Evolutionary conservation across 2,329 filamentous ascomycete species (phyloP).

Genomic region (Penicillium sp.): DNA sequence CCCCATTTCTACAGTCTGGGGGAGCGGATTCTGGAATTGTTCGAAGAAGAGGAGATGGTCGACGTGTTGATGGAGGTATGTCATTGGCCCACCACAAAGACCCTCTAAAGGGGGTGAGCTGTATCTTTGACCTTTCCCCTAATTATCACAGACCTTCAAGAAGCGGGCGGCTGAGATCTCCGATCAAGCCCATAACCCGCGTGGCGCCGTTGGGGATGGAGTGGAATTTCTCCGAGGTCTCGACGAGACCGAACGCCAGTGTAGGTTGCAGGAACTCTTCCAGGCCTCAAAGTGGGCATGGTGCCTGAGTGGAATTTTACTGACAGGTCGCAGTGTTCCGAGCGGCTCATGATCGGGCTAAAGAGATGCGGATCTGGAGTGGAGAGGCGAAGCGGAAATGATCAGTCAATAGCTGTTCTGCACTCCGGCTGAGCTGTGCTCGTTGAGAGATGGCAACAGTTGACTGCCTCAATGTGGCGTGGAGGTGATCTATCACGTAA

Average conservation of each 20-base stretch:
- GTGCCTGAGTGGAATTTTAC: background rate
- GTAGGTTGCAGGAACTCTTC: slow-evolving; percentile 41
- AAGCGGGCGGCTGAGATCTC: slow-evolving; percentile 79
- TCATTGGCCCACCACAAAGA: background rate
- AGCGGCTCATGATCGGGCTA: slow-evolving; percentile 73
- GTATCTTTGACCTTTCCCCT: background rate
- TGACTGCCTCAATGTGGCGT: no score
- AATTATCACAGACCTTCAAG: slow-evolving; percentile 66
- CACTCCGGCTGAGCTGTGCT: slow-evolving; percentile 32
- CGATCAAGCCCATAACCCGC: slow-evolving; percentile 84
- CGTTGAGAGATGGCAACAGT: slow-evolving; percentile 15
- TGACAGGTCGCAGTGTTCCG: slow-evolving; percentile 62
- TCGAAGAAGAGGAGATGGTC: slow-evolving; percentile 82
- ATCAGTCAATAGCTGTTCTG: slow-evolving; percentile 4
- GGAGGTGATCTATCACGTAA: background rate
- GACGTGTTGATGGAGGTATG: slow-evolving; percentile 66
- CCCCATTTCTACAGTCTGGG: slow-evolving; percentile 88
- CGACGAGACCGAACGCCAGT: slow-evolving; percentile 83
- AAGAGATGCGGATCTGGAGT: slow-evolving; percentile 71
- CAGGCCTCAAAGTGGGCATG: background rate
- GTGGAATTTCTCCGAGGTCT: slow-evolving; percentile 85
- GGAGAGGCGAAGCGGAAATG: slow-evolving; percentile 60
- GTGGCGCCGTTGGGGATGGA: slow-evolving; percentile 67
- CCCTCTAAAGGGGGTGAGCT: background rate
- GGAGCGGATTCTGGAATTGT: slow-evolving; percentile 83